Evolutionary conservation across 495 filamentous ascomycete species (phyloP).

Genomic region (Neurospora sp.): DNA sequence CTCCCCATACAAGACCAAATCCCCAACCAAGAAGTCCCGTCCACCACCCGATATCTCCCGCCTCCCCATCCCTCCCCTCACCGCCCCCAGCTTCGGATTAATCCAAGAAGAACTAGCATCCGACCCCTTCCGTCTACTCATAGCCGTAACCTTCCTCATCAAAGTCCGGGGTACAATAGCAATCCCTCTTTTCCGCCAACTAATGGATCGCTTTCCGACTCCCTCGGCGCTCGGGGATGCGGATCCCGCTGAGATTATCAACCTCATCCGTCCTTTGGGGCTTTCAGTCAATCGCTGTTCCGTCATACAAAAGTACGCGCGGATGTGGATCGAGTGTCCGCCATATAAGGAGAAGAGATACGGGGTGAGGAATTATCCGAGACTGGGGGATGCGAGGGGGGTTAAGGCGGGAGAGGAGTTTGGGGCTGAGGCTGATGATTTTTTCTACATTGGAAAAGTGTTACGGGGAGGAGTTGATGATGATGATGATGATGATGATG

Average conservation of each 20-base stretch:
- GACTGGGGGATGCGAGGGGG: conserved; percentile 41
- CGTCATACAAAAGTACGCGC: conserved; percentile 53
- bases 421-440: conserved; percentile 13
- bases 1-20: background rate
- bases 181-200: conserved; percentile 60
- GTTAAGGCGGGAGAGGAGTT: conserved; percentile 40
- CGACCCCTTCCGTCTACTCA: conserved; percentile 60
- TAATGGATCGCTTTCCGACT: conserved; percentile 33
- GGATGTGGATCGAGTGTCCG: conserved; percentile 55
- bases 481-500: conserved; percentile 1
- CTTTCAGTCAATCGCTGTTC: conserved; percentile 46
- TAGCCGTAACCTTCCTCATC: conserved; percentile 77
- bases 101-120: conserved; percentile 70
- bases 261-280: conserved; percentile 62
- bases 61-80: conserved; percentile 62
- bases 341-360: conserved; percentile 52
- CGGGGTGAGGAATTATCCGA: conserved; percentile 61
- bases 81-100: conserved; percentile 56
- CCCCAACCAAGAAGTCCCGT: conserved; percentile 10
- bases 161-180: conserved; percentile 65
- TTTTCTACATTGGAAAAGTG: background rate
- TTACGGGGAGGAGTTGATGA: conserved; percentile 1
- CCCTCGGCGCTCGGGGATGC: conserved; percentile 45
- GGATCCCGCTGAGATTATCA: conserved; percentile 43
- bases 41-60: conserved; percentile 45